Evolutionary conservation across 2,329 filamentous ascomycete species (phyloP).

Genomic region (Drechmeria coniospora): DNA sequence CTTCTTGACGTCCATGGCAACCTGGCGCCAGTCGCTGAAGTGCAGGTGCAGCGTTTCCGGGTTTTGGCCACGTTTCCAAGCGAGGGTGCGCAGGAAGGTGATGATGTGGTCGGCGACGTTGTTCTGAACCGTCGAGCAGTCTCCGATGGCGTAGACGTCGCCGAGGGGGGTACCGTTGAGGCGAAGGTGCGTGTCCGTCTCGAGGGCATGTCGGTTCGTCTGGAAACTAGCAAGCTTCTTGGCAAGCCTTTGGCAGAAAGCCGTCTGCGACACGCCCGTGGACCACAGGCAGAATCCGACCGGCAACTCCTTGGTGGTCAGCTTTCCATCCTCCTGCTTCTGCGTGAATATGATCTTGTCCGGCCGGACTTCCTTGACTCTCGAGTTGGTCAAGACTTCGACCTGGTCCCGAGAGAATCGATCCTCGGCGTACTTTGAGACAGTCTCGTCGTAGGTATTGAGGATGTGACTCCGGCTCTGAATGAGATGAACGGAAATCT

Average conservation of each 20-base stretch:
- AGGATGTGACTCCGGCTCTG: slow-evolving; percentile 89
- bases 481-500: slow-evolving; percentile 94
- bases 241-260: slow-evolving; percentile 63
- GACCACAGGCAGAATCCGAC: slow-evolving; percentile 98
- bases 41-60: slow-evolving; percentile 75
- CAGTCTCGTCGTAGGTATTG: slow-evolving; percentile 92
- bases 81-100: slow-evolving; percentile 73
- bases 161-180: slow-evolving; percentile 78
- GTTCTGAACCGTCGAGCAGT: slow-evolving; percentile 94
- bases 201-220: slow-evolving; percentile 78
- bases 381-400: slow-evolving; percentile 79
- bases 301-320: slow-evolving; percentile 81
- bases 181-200: slow-evolving; percentile 87
- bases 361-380: slow-evolving; percentile 72
- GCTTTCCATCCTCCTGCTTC: slow-evolving; percentile 53
- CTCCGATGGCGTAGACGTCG: slow-evolving; percentile 91
- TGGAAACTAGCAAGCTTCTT: slow-evolving; percentile 62
- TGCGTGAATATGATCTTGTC: slow-evolving; percentile 87
- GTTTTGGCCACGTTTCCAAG: slow-evolving; percentile 84
- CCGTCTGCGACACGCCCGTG: slow-evolving; percentile 78
- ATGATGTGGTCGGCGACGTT: slow-evolving; percentile 87
- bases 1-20: slow-evolving; percentile 70
- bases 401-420: slow-evolving; percentile 84
- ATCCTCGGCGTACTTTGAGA: slow-evolving; percentile 83
- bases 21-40: slow-evolving; percentile 75